phyloP scores from a whole-genome alignment of 345 rosid genomes.

The rapeseed (Brassica napus) region DNA sequence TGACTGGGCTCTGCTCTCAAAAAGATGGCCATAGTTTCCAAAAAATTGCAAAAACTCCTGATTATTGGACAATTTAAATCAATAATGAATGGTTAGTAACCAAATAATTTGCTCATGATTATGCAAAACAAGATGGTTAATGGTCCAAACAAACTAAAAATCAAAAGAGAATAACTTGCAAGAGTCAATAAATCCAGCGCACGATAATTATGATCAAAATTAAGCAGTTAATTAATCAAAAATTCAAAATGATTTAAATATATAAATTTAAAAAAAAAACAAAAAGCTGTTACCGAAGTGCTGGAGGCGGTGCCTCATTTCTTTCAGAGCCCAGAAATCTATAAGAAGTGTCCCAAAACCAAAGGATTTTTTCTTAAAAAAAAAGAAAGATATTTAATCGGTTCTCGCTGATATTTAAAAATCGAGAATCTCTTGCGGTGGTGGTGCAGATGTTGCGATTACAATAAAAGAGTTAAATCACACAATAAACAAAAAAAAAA shows the following conservation, averaged over 20 bases:
- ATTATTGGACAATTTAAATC: not conserved
- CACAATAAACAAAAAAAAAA: no score
- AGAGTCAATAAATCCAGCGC: slow-evolving; percentile 21
- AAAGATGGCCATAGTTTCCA: slow-evolving; percentile 8
- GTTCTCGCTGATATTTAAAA: not conserved
- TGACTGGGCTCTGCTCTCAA: slow-evolving; percentile 17
- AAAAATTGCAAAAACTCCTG: not conserved
- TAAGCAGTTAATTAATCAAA: not conserved
- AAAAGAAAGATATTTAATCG: not conserved
- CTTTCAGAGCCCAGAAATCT: slow-evolving; percentile 39
- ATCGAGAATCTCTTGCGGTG: slow-evolving; percentile 8
- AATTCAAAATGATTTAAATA: not conserved
- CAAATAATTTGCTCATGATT: slow-evolving; percentile 8
- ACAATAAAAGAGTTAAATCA: not conserved
- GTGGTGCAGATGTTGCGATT: slow-evolving; percentile 28
- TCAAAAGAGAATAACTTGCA: slow-evolving; percentile 26
- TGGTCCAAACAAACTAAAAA: slow-evolving; percentile 2
- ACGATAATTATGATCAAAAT: not conserved
- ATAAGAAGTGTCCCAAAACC: slow-evolving; percentile 29
- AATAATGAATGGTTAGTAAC: not conserved
- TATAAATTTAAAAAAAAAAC: not conserved
- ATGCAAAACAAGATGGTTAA: slow-evolving; percentile 4
- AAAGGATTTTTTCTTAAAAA: not conserved
- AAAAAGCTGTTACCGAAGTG: slow-evolving; percentile 27
- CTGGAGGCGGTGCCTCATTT: slow-evolving; percentile 41